A percentile compares a stretch with the other conserved stretches of the same genome.
phyloP scores from a whole-genome alignment of 2,329 filamentous ascomycete species.

The Pseudopyrenochaeta lycopersici region DNA sequence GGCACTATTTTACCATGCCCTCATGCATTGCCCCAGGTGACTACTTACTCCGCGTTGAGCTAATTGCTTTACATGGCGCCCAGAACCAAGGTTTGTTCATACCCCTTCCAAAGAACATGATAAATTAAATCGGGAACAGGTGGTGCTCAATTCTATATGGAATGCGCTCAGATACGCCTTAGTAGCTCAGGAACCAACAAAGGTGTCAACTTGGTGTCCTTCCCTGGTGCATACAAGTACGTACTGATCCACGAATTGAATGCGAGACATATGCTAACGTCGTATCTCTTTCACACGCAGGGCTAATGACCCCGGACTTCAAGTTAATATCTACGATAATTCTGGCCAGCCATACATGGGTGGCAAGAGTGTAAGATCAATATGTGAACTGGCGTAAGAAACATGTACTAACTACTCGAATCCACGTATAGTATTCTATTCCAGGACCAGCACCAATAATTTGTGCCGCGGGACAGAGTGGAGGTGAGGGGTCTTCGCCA shows the following conservation, averaged over 20 bases:
- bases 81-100: slow-evolving; percentile 7
- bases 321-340: slow-evolving; percentile 28
- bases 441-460: slow-evolving; percentile 59
- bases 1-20: slow-evolving; percentile 50
- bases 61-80: slow-evolving; percentile 53
- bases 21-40: slow-evolving; percentile 40
- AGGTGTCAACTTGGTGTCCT: slow-evolving; percentile 24
- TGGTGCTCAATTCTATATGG: slow-evolving; percentile 28
- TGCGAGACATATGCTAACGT: too few species aligned
- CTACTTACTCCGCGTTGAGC: slow-evolving; percentile 52
- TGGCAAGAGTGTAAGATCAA: slow-evolving; percentile 24
- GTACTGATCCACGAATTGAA: too few species aligned
- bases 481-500: not conserved
- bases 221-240: slow-evolving; percentile 37
- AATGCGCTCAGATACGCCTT: slow-evolving; percentile 36
- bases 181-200: slow-evolving; percentile 25
- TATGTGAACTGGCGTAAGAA: too few species aligned
- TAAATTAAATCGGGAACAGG: not conserved
- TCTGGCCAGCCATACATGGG: slow-evolving; percentile 20
- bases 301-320: slow-evolving; percentile 30
- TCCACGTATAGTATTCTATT: too few species aligned
- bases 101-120: not conserved
- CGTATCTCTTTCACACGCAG: too few species aligned
- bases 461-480: slow-evolving; percentile 33
- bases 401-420: too few species aligned